These are phyloP conservation scores for Starmerella cellae DNA, from an alignment of 805 yeast genomes.

Conservation along the genomic window DNA sequence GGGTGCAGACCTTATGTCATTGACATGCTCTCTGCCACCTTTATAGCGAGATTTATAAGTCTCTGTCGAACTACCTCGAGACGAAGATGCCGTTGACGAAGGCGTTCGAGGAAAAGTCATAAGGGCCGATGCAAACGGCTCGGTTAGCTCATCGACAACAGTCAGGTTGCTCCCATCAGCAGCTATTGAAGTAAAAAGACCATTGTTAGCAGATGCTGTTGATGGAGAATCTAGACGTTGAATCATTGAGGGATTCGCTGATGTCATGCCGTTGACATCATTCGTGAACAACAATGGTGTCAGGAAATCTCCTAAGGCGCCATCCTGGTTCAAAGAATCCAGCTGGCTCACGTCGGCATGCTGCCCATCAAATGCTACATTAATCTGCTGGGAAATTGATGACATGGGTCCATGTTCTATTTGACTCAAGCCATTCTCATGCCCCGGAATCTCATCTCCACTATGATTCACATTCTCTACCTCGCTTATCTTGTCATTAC, in stretches of 20 bases:
- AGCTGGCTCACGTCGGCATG: no score
- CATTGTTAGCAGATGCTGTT: no score
- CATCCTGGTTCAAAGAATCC: background rate
- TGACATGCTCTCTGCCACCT: background rate
- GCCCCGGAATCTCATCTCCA: no score
- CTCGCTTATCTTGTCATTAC: no score
- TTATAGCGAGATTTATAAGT: background rate
- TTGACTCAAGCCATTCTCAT: no score
- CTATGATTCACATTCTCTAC: no score
- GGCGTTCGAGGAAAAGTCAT: background rate
- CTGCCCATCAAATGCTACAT: no score
- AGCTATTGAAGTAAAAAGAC: no score
- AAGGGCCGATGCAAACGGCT: slow-evolving; percentile 4
- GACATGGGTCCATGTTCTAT: no score
- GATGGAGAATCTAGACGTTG: background rate
- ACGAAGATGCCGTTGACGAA: background rate
- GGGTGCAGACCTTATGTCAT: background rate
- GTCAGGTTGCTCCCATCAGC: background rate
- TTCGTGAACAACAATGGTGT: background rate
- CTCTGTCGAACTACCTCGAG: background rate
- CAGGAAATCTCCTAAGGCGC: background rate
- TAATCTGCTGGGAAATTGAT: no score
- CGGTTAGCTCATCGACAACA: slow-evolving; percentile 3
- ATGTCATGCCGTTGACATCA: background rate
- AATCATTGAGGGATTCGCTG: background rate